phyloP scores from a whole-genome alignment of 192 early-diverging fungal genomes.

The Backusella tuberculispora region DNA sequence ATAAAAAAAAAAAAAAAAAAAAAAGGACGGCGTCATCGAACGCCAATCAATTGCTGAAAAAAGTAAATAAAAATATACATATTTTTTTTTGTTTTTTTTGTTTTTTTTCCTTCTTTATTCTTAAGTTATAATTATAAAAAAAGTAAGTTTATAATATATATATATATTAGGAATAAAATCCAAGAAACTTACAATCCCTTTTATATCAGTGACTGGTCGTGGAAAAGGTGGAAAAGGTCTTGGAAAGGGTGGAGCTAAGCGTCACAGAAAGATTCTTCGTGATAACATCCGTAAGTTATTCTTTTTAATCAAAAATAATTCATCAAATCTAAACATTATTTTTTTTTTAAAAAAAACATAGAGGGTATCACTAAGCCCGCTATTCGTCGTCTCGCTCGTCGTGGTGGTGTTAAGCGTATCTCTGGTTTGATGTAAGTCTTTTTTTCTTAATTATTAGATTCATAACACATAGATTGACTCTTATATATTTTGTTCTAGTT shows the following conservation, averaged over 20 bases:
- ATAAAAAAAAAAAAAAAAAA: no score
- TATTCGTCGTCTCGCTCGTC: conserved; percentile 96
- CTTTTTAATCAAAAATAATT: neutral
- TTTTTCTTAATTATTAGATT: neutral
- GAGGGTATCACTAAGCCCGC: conserved; percentile 53
- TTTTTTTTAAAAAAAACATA: neutral
- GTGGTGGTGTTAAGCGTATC: conserved; percentile 99
- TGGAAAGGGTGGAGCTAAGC: conserved; percentile 99
- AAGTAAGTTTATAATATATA: neutral
- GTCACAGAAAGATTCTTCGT: conserved; percentile 99
- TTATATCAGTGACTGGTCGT: conserved; percentile 81
- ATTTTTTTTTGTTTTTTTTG: neutral
- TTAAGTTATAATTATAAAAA: neutral
- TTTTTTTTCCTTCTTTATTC: neutral
- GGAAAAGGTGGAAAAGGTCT: conserved; percentile 99
- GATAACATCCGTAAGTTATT: conserved; percentile 80
- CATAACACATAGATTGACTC: no score
- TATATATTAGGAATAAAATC: neutral
- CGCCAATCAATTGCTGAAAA: no score
- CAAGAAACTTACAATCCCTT: neutral
- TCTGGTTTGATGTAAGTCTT: conserved; percentile 70
- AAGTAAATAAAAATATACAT: neutral
- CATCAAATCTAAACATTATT: neutral
- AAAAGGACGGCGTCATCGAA: no score
- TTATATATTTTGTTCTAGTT: conserved; percentile 37